A percentile compares a stretch with the other conserved stretches of the same genome.
phyloP scores from a whole-genome alignment of 768 basidiomycete genomes.

The Rhodosporidiobolus sp. region DNA sequence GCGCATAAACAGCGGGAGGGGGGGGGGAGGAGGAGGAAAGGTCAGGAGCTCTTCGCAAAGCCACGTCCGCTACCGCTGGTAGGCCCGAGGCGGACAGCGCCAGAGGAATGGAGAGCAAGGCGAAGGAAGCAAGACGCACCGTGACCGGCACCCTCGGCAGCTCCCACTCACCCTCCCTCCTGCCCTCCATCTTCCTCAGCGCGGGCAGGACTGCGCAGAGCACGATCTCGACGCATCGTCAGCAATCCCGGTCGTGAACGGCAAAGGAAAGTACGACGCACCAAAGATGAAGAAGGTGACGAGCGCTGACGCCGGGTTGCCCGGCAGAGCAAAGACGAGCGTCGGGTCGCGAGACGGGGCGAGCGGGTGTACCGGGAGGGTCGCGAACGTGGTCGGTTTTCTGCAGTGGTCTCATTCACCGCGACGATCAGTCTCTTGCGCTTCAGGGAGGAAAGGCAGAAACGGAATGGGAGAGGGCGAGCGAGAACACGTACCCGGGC shows the following conservation, averaged over 20 bases:
- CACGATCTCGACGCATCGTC: no score
- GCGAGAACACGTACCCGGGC: conserved; percentile 51
- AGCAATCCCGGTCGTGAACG: neutral
- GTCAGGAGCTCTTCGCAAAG: no score
- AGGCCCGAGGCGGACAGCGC: neutral
- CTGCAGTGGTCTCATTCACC: conserved; percentile 48
- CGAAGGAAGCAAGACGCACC: conserved; percentile 16
- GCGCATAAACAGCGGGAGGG: no score
- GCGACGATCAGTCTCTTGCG: neutral
- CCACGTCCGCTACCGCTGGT: no score
- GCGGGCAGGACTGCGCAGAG: conserved; percentile 66
- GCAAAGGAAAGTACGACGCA: neutral
- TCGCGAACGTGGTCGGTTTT: conserved; percentile 87
- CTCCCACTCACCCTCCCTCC: conserved; percentile 36
- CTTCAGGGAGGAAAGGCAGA: neutral
- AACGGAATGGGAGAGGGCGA: neutral
- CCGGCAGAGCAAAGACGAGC: conserved; percentile 77
- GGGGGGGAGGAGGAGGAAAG: no score
- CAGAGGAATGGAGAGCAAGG: no score
- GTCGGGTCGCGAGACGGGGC: conserved; percentile 52
- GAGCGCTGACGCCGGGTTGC: conserved; percentile 82
- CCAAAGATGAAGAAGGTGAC: conserved; percentile 73
- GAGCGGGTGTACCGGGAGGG: conserved; percentile 55
- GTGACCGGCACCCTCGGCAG: conserved; percentile 41
- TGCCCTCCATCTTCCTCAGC: conserved; percentile 52